Evolutionary conservation across 805 yeast genomes (phyloP), one percentile per base, ranked within the genome.

Genomic region (Nakazawaea populi): DNA sequence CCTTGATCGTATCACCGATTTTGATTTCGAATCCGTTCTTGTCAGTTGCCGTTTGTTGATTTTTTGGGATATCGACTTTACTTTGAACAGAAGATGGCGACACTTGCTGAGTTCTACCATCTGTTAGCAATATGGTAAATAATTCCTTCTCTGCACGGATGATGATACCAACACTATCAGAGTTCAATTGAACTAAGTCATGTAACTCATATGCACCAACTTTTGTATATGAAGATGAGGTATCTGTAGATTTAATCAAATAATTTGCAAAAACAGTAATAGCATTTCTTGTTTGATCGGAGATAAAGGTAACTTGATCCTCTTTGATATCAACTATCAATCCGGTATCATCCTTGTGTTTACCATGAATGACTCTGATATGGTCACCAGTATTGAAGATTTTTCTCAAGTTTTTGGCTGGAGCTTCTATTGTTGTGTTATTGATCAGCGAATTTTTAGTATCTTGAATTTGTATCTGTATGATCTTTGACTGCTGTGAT

Each of bases 1-100:
- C 99, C 59, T 83, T 84, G n/a, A 94, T 96, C 3, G 94, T 84
- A 63, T 94, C 99, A 47, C 97, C 97, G 38, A 88, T 83, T 51
- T 85, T 82, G 50, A 94, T 81, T 56, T 94, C 92, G 47, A 83
- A 77, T 44, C 99, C 99, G 53, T 79, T 77, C 53, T 79, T 76
- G 66, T 94, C 99, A 0, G 97, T 86, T 3, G 97, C 89, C 51
- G 88, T 83, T 55, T 87, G 85, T 50, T 88, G 86, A 58, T 86
- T 81, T 49, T 77, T 74, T 48, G 78, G 74, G 10, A 79, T 60
- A n/a, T 78, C 77, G 44, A 92, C 76, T 63, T 88, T 88, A 56
- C 88, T 78, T 34, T 89, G 81, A 55, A 94, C 87, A n/a, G 95
- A 82, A 6, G 87, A 79, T 29, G 97, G 95, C 32, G 85, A 77